These are phyloP conservation scores for Curvularia verruculosa DNA, from an alignment of 2,329 filamentous ascomycete species.

Conservation along the genomic window DNA sequence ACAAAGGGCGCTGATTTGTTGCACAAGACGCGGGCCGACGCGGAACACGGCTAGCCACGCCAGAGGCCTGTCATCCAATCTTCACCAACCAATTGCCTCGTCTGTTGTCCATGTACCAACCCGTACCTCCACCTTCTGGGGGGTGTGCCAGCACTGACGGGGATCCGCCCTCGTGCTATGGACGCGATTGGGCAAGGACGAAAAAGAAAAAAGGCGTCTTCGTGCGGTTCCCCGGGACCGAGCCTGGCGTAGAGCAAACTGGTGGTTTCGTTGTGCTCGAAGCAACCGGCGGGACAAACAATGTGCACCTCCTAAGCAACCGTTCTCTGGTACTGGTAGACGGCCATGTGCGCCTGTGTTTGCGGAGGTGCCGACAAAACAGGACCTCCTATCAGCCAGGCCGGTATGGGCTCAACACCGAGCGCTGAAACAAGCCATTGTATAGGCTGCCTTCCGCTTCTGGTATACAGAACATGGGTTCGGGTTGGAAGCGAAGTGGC, in stretches of 20 bases:
- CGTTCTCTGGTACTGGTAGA: neutral
- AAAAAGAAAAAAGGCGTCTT: neutral
- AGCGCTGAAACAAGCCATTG: constrained; percentile 16
- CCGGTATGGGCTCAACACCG: constrained; percentile 6
- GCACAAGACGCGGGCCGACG: constrained; percentile 7
- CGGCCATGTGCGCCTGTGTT: neutral
- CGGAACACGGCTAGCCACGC: constrained; percentile 14
- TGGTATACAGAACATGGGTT: constrained; percentile 10
- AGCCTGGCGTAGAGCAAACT: neutral
- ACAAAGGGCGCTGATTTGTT: constrained; percentile 10
- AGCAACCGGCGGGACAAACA: neutral
- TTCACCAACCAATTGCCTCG: constrained; percentile 1
- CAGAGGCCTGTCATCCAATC: constrained; percentile 1
- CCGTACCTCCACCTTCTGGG: constrained; percentile 7
- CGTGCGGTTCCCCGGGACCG: neutral
- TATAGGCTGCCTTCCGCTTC: constrained; percentile 7
- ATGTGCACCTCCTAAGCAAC: neutral
- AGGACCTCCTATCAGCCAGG: constrained; percentile 12
- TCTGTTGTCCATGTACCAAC: constrained; percentile 1
- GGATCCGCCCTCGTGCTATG: neutral
- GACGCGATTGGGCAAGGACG: neutral
- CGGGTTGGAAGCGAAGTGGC: constrained; percentile 11
- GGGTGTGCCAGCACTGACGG: neutral
- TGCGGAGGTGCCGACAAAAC: constrained; percentile 9
- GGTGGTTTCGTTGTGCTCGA: neutral